Base-by-base conservation (phyloP, 768 basidiomycete genomes). In the Rhodotorula taiwanensis region DNA sequence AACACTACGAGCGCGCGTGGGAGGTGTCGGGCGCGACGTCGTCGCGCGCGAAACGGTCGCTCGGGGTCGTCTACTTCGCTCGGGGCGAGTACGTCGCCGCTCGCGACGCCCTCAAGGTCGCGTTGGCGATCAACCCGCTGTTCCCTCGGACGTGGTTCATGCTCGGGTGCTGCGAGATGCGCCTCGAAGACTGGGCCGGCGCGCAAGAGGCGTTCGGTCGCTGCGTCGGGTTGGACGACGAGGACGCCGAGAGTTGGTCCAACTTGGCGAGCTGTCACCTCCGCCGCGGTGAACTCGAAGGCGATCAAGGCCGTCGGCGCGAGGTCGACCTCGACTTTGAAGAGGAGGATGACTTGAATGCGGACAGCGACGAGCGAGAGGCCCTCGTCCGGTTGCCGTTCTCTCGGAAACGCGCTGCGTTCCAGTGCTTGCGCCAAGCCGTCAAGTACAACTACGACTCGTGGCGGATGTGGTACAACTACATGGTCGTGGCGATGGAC, bases 401-500 rank as follows among this genome's bases (percentile, higher is more conserved):
- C 73, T 76, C 76, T 33, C 77, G 93, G 79, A 93, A 90, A 75
- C 78, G 85, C 50, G 82, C 91, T 47, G 95, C 95, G 2, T 95
- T 89, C 80, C 86, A 86, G 23, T 94, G 95, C 4, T 85, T 99
- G 31, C 86, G 87, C 69, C 88, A 89, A 64, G 93, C 95, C 3
- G 81, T 98, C 64, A 85, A 84, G 70, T 83, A 82, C 75, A 82
- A 83, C 52, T 88, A 90, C 74, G 85, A 89, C 31, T 93, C 91
- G 73, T 98, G 94, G 93, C 83, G 90, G 25, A 93, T 99, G 88
- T 99, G 95, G 95, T 81, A 81, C 64, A 99, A 99, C 79, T 98
- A 92, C 79, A 92, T 89, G 86, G 79, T 95, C 72, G 86, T 98
- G 31, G 82, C 89, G 6, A 80, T 95, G 76, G 91, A 97, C 69